Evolutionary conservation across 305 asterid genomes (phyloP).

Genomic region (Withania somnifera): DNA sequence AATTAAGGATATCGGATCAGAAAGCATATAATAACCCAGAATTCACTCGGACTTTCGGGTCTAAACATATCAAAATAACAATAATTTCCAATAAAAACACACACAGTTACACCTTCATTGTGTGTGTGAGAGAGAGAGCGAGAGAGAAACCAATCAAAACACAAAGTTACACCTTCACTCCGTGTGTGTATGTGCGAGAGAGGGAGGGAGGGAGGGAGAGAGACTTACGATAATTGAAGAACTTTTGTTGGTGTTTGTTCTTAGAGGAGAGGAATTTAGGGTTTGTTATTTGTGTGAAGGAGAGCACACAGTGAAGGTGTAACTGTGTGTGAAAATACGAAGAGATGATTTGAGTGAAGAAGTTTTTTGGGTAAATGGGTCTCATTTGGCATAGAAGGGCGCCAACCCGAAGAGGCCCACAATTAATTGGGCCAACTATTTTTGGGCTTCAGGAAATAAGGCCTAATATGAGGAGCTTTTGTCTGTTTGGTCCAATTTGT

Average conservation of each 20-base stretch:
- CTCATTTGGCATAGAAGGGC: too few species aligned
- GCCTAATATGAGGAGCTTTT: too few species aligned
- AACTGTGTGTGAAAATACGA: constrained; percentile 4
- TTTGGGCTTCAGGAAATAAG: too few species aligned
- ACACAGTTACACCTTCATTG: neutral
- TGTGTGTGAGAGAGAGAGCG: neutral
- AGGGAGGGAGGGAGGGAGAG: neutral
- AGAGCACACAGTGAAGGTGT: constrained; percentile 1
- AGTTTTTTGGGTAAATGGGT: too few species aligned
- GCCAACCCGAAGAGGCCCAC: too few species aligned
- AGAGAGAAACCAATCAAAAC: too few species aligned
- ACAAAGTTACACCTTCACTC: too few species aligned
- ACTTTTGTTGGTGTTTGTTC: neutral
- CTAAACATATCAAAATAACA: constrained; percentile 8
- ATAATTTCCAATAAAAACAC: neutral
- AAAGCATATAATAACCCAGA: constrained; percentile 11
- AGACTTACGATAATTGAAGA: neutral
- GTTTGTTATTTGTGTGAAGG: constrained; percentile 1
- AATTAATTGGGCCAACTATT: too few species aligned
- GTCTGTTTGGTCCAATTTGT: too few species aligned
- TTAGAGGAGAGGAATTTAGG: constrained; percentile 8
- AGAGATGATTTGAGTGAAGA: neutral
- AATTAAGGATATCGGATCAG: constrained; percentile 12
- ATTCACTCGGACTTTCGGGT: constrained; percentile 14
- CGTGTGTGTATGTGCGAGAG: neutral